Conservation (phyloP, 2,329 filamentous ascomycete species). For the Thielaviopsis ethacetica region DNA sequence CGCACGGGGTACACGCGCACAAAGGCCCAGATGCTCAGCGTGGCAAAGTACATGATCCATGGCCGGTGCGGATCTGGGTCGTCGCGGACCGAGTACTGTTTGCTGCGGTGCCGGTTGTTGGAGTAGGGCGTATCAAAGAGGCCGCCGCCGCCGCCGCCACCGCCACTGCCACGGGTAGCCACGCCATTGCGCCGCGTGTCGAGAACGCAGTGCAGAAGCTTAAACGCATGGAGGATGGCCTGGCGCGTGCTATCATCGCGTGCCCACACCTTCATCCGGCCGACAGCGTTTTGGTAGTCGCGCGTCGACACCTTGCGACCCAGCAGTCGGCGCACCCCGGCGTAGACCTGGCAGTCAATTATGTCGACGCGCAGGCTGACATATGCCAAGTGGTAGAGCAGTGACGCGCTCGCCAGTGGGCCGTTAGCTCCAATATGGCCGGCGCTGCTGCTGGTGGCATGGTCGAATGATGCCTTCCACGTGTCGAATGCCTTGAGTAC, state of each 20-base stretch:
- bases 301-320: constrained; percentile 62
- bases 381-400: constrained; percentile 73
- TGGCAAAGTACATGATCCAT: constrained; percentile 82
- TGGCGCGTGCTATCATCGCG: constrained; percentile 58
- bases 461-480: constrained; percentile 76
- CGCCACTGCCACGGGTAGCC: constrained; percentile 11
- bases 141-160: constrained; percentile 4
- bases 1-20: constrained; percentile 24
- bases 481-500: constrained; percentile 68
- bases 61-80: constrained; percentile 73
- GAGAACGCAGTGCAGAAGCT: constrained; percentile 61
- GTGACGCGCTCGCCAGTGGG: constrained; percentile 62
- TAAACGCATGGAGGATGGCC: constrained; percentile 70
- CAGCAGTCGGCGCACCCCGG: constrained; percentile 59
- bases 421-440: constrained; percentile 35
- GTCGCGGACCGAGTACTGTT: constrained; percentile 52
- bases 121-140: background rate
- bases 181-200: constrained; percentile 24
- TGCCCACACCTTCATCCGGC: constrained; percentile 69
- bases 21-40: constrained; percentile 75
- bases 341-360: constrained; percentile 78
- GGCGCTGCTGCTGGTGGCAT: constrained; percentile 31
- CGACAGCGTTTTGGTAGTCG: constrained; percentile 56
- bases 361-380: constrained; percentile 83
- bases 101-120: constrained; percentile 9